Percentiles rank a stretch among this genome's conserved stretches.
Evolutionary conservation across 495 filamentous ascomycete genomes (phyloP).

Genomic region (Annulohypoxylon moriforme): DNA sequence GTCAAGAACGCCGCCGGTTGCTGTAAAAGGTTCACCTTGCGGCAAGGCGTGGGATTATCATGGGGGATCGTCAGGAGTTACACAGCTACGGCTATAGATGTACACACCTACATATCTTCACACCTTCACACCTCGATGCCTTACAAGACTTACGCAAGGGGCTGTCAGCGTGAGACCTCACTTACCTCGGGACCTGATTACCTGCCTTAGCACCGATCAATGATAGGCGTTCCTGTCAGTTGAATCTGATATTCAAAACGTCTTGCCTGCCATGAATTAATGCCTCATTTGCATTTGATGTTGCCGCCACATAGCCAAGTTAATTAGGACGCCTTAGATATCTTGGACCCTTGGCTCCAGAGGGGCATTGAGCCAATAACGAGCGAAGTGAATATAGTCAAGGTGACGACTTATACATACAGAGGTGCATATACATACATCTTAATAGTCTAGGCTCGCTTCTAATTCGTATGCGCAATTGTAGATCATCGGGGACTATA

Average conservation of each 20-base stretch:
- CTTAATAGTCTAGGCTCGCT: neutral
- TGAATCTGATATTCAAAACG: constrained; percentile 24
- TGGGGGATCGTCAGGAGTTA: constrained; percentile 33
- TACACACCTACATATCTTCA: constrained; percentile 24
- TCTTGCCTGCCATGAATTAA: constrained; percentile 23
- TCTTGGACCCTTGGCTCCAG: constrained; percentile 7
- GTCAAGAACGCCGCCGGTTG: neutral
- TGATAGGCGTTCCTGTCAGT: constrained; percentile 27
- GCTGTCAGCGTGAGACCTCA: constrained; percentile 29
- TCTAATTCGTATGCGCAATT: constrained; percentile 21
- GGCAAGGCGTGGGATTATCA: constrained; percentile 34
- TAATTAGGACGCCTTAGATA: neutral
- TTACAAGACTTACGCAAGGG: constrained; percentile 33
- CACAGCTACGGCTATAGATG: constrained; percentile 23
- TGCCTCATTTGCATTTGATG: constrained; percentile 38
- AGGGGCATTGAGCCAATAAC: neutral
- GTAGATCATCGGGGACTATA: constrained; percentile 20
- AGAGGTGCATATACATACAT: neutral
- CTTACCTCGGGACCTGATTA: constrained; percentile 23
- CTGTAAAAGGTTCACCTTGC: neutral
- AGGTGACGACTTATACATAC: constrained; percentile 11
- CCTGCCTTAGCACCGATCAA: constrained; percentile 21
- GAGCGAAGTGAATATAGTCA: constrained; percentile 4
- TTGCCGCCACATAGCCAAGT: constrained; percentile 23
- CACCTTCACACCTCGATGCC: constrained; percentile 15